phyloP scores from a whole-genome alignment of 805 yeast genomes.

The Kurtzmaniella fragi region DNA sequence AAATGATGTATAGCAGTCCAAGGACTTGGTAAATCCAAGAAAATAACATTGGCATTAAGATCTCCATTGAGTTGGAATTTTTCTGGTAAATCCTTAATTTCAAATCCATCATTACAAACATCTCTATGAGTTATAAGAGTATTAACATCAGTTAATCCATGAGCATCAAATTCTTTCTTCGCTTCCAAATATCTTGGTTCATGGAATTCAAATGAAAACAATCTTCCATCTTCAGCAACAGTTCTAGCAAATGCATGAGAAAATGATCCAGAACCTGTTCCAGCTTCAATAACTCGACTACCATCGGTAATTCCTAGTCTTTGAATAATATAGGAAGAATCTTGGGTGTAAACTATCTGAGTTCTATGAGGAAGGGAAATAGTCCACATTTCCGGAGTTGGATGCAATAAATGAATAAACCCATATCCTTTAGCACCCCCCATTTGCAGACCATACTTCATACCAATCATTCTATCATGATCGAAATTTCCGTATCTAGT shows the following conservation, averaged over 20 bases:
- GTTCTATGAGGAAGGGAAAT: conserved; percentile 95
- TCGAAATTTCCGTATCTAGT: conserved; percentile 88
- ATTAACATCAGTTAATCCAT: conserved; percentile 49
- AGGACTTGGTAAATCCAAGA: conserved; percentile 92
- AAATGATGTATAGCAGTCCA: conserved; percentile 91
- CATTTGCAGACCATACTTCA: conserved; percentile 79
- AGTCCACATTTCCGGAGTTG: conserved; percentile 96
- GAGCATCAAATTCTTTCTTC: conserved; percentile 64
- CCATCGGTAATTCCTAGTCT: conserved; percentile 71
- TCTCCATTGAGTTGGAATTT: conserved; percentile 15
- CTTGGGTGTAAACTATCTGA: conserved; percentile 95
- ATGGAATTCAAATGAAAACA: conserved; percentile 90
- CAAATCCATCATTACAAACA: conserved; percentile 86
- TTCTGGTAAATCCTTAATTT: conserved; percentile 33
- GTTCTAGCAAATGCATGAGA: conserved; percentile 90
- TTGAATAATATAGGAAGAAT: conserved; percentile 85
- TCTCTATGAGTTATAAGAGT: conserved; percentile 83
- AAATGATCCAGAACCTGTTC: conserved; percentile 96
- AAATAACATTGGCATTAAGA: conserved; percentile 67
- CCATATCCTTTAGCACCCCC: conserved; percentile 72
- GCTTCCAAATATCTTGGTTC: conserved; percentile 81
- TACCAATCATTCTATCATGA: conserved; percentile 79
- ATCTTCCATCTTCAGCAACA: conserved; percentile 51
- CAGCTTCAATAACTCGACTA: conserved; percentile 86
- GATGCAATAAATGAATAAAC: conserved; percentile 81